Conservation (phyloP, 768 basidiomycete genomes). For the Panaeolus cyanescens region DNA sequence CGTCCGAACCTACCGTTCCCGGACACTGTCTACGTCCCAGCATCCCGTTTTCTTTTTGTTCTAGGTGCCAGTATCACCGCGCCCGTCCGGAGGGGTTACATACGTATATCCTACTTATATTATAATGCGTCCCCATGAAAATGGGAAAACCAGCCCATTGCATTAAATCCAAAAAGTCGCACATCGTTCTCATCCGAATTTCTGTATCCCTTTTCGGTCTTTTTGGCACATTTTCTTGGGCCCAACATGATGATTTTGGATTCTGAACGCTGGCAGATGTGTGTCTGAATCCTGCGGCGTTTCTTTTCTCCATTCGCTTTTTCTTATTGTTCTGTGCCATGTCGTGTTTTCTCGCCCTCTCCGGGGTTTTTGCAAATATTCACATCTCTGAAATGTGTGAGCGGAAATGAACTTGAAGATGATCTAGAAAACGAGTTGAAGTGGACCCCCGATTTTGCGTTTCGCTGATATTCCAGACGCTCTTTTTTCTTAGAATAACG, state of each 20-base stretch:
- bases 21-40: background rate
- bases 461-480: slow-evolving; percentile 5
- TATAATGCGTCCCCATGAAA: no score
- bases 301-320: slow-evolving; percentile 20
- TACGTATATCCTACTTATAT: background rate
- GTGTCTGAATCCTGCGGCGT: background rate
- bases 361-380: background rate
- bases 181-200: slow-evolving; percentile 16
- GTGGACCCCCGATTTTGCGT: background rate
- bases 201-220: slow-evolving; percentile 15
- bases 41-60: slow-evolving; percentile 3
- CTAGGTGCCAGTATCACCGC: no score
- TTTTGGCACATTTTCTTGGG: background rate
- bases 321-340: slow-evolving; percentile 29
- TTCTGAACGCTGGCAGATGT: no score
- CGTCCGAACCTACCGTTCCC: background rate
- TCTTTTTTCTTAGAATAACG: slow-evolving; percentile 2
- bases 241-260: background rate
- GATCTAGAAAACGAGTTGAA: slow-evolving; percentile 16
- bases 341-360: slow-evolving; percentile 6
- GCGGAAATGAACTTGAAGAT: slow-evolving; percentile 22
- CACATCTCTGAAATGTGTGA: no score
- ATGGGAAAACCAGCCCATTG: no score
- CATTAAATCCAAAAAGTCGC: background rate
- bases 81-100: no score